phyloP scores from a whole-genome alignment of 805 yeast genomes.

The Kazachstania psychrophila region DNA sequence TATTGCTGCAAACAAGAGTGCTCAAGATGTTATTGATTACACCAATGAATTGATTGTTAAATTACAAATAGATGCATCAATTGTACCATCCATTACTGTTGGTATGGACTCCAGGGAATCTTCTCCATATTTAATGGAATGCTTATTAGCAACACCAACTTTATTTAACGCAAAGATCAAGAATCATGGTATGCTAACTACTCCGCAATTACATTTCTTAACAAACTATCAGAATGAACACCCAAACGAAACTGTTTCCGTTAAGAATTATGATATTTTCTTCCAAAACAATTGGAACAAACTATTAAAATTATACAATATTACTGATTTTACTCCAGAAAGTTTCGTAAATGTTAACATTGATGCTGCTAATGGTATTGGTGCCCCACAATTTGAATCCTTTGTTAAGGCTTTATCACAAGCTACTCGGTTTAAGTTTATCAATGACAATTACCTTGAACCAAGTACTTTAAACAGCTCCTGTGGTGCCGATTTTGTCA shows the following conservation, averaged over 20 bases:
- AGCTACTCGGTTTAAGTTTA: slow-evolving; percentile 33
- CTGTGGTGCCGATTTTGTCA: slow-evolving; percentile 95
- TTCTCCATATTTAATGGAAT: slow-evolving; percentile 40
- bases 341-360: slow-evolving; percentile 40
- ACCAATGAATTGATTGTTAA: background rate
- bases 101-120: slow-evolving; percentile 88
- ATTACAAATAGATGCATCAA: slow-evolving; percentile 23
- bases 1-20: slow-evolving; percentile 33
- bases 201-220: slow-evolving; percentile 89
- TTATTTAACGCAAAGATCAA: slow-evolving; percentile 46
- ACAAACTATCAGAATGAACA: slow-evolving; percentile 53
- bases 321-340: slow-evolving; percentile 6
- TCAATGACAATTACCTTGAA: slow-evolving; percentile 45
- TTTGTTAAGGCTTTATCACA: slow-evolving; percentile 32
- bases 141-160: slow-evolving; percentile 47
- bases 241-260: slow-evolving; percentile 27
- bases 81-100: slow-evolving; percentile 43
- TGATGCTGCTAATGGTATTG: slow-evolving; percentile 97
- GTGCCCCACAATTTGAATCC: slow-evolving; percentile 60
- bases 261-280: slow-evolving; percentile 61
- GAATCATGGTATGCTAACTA: slow-evolving; percentile 67
- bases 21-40: slow-evolving; percentile 31
- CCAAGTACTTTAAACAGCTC: slow-evolving; percentile 59
- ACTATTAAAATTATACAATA: slow-evolving; percentile 9
- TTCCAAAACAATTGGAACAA: slow-evolving; percentile 34